Percentiles rank a stretch among this genome's conserved stretches.
These are phyloP conservation scores for Blastocystis sp. DNA, from an alignment of 352 stramenopile genomes.

Conservation along the genomic window DNA sequence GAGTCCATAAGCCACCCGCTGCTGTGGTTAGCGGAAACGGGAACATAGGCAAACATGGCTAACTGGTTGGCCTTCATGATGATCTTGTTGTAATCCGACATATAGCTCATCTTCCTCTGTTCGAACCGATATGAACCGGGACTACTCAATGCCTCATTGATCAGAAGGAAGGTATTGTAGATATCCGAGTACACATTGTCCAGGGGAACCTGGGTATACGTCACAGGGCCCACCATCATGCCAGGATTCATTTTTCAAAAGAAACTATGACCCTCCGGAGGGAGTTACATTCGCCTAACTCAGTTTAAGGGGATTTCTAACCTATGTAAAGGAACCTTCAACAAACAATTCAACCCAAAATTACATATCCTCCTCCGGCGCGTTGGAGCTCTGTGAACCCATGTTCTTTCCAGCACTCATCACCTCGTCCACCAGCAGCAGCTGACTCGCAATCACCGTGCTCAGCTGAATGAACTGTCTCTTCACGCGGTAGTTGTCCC, in stretches of 20 bases:
- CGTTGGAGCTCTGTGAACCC: neutral
- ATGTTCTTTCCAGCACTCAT: conserved; percentile 42
- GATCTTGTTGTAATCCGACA: neutral
- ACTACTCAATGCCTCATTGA: neutral
- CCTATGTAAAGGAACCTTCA: too few species aligned
- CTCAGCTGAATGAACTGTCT: conserved; percentile 88
- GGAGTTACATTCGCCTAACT: too few species aligned
- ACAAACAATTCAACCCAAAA: neutral
- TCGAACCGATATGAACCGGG: neutral
- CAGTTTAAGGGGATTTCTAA: too few species aligned
- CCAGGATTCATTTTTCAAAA: too few species aligned
- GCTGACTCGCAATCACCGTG: conserved; percentile 37
- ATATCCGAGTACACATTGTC: conserved; percentile 2
- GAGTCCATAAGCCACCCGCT: neutral
- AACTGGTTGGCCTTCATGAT: neutral
- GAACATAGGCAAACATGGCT: neutral
- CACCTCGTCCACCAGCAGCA: conserved; percentile 38
- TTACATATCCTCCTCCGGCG: neutral
- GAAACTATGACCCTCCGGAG: too few species aligned
- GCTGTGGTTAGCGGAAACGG: neutral
- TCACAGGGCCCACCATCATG: too few species aligned
- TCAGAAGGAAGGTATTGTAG: neutral
- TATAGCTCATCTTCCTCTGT: neutral
- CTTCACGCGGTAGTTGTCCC: conserved; percentile 97
- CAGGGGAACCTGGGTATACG: neutral